phyloP scores from a whole-genome alignment of 2,329 filamentous ascomycete genomes.

The Curvularia sp. region DNA sequence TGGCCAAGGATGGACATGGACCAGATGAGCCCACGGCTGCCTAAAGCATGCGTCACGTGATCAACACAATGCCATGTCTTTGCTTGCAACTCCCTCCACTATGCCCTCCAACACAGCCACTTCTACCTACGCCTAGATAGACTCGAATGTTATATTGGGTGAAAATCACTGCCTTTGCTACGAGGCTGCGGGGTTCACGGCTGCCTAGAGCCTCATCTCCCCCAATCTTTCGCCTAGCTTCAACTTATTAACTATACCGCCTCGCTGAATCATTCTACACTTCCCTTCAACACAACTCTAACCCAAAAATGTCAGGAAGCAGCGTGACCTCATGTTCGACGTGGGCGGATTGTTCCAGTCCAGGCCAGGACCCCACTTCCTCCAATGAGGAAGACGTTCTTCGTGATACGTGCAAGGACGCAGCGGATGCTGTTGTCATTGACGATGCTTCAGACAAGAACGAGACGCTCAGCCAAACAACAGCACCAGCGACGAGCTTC shows the following conservation, averaged over 20 bases:
- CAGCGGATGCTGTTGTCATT: neutral
- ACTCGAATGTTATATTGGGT: neutral
- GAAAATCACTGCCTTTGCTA: neutral
- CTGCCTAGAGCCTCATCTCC: neutral
- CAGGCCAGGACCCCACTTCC: neutral
- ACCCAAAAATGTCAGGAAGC: neutral
- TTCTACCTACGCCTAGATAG: neutral
- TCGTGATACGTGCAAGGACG: conserved; percentile 6
- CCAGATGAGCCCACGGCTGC: conserved; percentile 7
- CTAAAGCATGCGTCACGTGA: neutral
- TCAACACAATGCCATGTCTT: neutral
- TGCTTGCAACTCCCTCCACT: neutral
- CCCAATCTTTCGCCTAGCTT: neutral
- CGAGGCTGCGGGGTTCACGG: neutral
- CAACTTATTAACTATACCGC: neutral
- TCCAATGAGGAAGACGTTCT: conserved; percentile 7
- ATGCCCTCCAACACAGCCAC: neutral
- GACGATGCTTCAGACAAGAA: neutral
- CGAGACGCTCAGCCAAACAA: neutral
- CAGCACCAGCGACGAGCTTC: conserved; percentile 10
- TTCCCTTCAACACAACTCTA: neutral
- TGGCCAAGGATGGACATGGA: conserved; percentile 54
- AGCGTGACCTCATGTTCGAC: neutral
- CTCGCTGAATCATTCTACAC: neutral
- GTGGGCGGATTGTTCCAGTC: neutral